Base-by-base conservation (phyloP, 345 rosid species). In the Chamaenerion angustifolium region DNA sequence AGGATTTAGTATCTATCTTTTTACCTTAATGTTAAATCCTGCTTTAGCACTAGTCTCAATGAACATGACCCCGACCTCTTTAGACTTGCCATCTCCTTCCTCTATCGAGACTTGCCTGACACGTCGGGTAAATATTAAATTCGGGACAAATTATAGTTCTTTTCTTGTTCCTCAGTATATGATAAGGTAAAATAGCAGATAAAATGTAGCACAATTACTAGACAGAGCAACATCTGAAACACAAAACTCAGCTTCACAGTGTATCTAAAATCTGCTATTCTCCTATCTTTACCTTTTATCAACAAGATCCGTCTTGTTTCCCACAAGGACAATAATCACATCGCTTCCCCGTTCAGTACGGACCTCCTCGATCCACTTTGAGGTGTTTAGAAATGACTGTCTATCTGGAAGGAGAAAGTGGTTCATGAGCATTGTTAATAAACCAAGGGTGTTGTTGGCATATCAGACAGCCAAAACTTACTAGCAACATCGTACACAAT, bases 21-120 rank as follows among this genome's bases (percentile, higher is more conserved):
- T 52, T 43, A 85, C 98, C 88, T 89, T 85, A 65, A 89, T 83
- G 57, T 85, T 81, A 63, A 89, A 89, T 61, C 94, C 97, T 46
- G 94, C 95, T 67, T 89, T 85, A 25, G 97, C 97, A 56, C 97
- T 89, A 7, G 97, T 85, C 68, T 89, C 94, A 40, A 89, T 77
- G 62, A 89, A 89, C 81, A 89, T 85, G 13, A 89, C 83, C 48
- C 95, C 94, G 54, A 60, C 66, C 54, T 89, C 97, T 16, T 76
- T 75, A 59, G 95, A 79, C 68, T 81, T 89, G 70, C 64, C 72
- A 54, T 85, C 95, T 44, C 97, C 97, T 57, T 89, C 97, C 74
- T 89, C 97, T 48, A 81, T 85, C 0, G 97, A 85, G 14, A 85
- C 97, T 60, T 89, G 95, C 72, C 97, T 89, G 75, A 64, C 59